phyloP scores from a whole-genome alignment of 1,284 basidiomycete genomes.

The Neotropicomus parvogracilis region DNA sequence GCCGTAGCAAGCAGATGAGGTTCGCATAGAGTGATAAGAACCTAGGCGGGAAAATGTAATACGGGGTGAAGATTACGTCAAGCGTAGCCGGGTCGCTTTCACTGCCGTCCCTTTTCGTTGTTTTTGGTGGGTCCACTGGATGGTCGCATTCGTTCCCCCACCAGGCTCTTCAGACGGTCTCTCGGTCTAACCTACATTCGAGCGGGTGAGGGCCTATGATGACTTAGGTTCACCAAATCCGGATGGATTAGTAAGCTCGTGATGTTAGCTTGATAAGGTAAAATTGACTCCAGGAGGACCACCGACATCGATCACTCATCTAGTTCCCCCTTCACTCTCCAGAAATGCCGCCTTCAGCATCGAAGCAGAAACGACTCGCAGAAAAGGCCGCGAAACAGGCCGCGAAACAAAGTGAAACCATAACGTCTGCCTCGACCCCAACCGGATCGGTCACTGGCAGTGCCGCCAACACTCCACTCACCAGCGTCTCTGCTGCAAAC shows the following conservation, averaged over 20 bases:
- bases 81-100: not conserved
- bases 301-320: constrained; percentile 26
- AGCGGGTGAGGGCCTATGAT: no score
- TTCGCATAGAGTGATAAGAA: not conserved
- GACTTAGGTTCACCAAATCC: constrained; percentile 3
- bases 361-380: constrained; percentile 83
- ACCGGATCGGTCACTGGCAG: constrained; percentile 63
- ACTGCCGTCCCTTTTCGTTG: not conserved
- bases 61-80: not conserved
- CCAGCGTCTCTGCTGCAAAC: constrained; percentile 68
- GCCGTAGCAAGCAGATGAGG: not conserved
- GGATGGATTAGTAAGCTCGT: constrained; percentile 28
- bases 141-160: not conserved
- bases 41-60: not conserved
- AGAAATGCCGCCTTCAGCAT: constrained; percentile 71
- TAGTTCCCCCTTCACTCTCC: constrained; percentile 6
- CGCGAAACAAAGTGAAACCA: constrained; percentile 44
- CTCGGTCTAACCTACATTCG: no score
- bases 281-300: not conserved
- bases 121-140: not conserved
- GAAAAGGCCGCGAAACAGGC: constrained; percentile 84
- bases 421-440: constrained; percentile 54
- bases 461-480: constrained; percentile 71
- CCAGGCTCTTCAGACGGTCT: not conserved
- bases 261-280: constrained; percentile 19